These are phyloP conservation scores for Ambrosiella beaveri DNA, from an alignment of 2,329 filamentous ascomycete genomes.

Conservation along the genomic window DNA sequence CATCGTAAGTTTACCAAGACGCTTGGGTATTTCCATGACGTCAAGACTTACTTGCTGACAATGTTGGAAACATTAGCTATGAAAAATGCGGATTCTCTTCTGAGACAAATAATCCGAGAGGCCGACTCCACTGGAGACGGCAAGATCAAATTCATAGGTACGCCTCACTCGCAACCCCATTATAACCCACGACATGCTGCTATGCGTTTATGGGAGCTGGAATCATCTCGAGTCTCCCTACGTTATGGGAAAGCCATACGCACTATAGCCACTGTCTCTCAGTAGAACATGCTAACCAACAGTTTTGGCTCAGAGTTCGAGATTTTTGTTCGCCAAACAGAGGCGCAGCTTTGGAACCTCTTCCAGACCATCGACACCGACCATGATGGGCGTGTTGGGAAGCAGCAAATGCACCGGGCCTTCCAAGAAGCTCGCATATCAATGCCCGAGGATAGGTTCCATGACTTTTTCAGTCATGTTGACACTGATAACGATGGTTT, in stretches of 20 bases:
- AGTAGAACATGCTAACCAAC: conserved; percentile 1
- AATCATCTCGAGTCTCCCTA: too few relatives aligned
- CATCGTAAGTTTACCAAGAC: conserved; percentile 45
- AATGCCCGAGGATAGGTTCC: conserved; percentile 59
- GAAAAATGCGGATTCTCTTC: conserved; percentile 79
- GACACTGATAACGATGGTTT: conserved; percentile 76
- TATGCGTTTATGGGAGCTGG: too few relatives aligned
- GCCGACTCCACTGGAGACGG: conserved; percentile 82
- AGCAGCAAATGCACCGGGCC: conserved; percentile 62
- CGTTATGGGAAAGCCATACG: too few relatives aligned
- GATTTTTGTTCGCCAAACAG: conserved; percentile 71
- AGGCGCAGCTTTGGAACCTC: conserved; percentile 62
- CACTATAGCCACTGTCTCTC: neutral
- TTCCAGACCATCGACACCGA: conserved; percentile 80
- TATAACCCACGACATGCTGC: too few relatives aligned
- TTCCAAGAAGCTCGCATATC: conserved; percentile 63
- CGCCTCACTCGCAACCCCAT: conserved; percentile 16
- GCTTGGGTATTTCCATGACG: too few relatives aligned
- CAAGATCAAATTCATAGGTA: conserved; percentile 80
- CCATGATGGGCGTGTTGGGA: conserved; percentile 70
- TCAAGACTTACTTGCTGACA: too few relatives aligned
- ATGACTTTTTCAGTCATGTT: conserved; percentile 76
- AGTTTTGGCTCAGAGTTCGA: conserved; percentile 57
- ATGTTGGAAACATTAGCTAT: conserved; percentile 29
- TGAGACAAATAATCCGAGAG: conserved; percentile 60